Conservation (phyloP, 2,329 filamentous ascomycete genomes). For the Phoma sp. region DNA sequence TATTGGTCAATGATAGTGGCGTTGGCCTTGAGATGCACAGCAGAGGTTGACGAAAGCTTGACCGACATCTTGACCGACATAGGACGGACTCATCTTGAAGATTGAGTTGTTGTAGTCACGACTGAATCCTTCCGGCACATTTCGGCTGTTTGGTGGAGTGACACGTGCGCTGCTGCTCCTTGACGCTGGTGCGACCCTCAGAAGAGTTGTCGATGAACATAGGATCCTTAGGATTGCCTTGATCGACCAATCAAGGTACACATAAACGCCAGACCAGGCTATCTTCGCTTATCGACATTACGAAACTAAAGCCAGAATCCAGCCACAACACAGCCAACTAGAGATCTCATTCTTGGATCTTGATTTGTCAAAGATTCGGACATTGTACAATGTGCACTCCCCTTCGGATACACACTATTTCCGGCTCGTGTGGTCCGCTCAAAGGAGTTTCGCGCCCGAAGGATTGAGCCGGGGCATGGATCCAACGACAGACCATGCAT, state of each 20-base stretch:
- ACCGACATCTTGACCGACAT: no score
- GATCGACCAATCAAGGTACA: no score
- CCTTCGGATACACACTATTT: neutral
- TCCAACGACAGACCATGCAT: neutral
- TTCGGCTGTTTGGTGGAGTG: neutral
- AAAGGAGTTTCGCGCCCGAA: neutral
- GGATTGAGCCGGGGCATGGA: conserved; percentile 1
- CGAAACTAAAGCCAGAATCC: neutral
- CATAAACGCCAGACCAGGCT: neutral
- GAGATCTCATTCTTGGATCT: neutral
- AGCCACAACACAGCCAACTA: neutral
- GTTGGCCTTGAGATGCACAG: neutral
- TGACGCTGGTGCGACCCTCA: no score
- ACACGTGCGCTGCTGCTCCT: neutral
- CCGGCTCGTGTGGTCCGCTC: neutral
- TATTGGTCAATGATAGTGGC: neutral
- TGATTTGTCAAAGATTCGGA: neutral
- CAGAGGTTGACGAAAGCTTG: no score
- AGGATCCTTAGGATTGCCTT: no score
- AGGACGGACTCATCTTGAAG: no score
- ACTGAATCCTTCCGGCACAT: neutral
- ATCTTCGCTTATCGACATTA: neutral
- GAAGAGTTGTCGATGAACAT: no score
- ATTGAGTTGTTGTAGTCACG: no score
- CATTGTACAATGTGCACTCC: neutral